Evolutionary conservation across 441 rosid species (phyloP).

Genomic region (Croton setiger): DNA sequence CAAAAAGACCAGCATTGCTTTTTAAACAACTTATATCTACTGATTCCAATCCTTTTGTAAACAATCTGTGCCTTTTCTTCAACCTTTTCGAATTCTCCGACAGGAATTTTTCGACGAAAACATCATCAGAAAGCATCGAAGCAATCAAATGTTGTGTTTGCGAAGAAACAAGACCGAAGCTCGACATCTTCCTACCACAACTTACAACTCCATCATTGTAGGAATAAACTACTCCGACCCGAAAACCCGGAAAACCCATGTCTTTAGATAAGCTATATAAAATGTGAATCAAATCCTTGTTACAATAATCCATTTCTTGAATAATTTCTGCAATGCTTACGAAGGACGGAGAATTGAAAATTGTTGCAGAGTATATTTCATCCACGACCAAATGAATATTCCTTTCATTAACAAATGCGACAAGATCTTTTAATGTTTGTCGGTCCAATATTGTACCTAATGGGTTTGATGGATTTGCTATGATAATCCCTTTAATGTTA

Average conservation of each 20-base stretch:
- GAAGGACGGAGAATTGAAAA: constrained; percentile 52
- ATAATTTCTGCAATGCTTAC: constrained; percentile 63
- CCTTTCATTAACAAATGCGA: constrained; percentile 61
- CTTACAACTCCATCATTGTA: constrained; percentile 67
- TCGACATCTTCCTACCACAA: constrained; percentile 77
- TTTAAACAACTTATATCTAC: constrained; percentile 57
- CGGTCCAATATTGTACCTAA: constrained; percentile 67
- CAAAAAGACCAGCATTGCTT: constrained; percentile 65
- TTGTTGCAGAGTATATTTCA: constrained; percentile 81
- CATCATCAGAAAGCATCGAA: constrained; percentile 65
- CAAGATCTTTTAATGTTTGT: constrained; percentile 43
- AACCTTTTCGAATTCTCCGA: constrained; percentile 50
- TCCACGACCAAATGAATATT: constrained; percentile 76
- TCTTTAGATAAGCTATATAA: constrained; percentile 87
- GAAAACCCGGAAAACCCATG: constrained; percentile 88
- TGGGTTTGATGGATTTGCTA: constrained; percentile 94
- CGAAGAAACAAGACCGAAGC: constrained; percentile 81
- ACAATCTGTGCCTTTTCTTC: constrained; percentile 37
- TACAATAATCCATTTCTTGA: constrained; percentile 31
- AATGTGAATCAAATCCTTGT: constrained; percentile 65
- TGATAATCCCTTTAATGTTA: constrained; percentile 66
- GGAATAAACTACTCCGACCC: constrained; percentile 85
- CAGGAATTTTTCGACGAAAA: constrained; percentile 47
- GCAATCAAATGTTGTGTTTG: constrained; percentile 78
- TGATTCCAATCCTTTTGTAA: constrained; percentile 45